Conservation (phyloP, 768 basidiomycete genomes). For the Podaxis carcinomalis region DNA sequence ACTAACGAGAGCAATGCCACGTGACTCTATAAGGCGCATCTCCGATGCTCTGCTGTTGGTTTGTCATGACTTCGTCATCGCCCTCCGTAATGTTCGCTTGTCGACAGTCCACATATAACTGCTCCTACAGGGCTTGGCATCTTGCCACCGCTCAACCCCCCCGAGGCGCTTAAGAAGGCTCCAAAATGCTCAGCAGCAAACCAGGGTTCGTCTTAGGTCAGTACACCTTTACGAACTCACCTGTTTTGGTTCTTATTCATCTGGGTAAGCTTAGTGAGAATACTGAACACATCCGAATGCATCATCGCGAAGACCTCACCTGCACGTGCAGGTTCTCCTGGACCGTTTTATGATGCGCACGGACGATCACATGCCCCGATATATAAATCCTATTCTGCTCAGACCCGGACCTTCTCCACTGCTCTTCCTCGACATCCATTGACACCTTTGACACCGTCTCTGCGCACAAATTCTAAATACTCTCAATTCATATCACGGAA, state of each 20-base stretch:
- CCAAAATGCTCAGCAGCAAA: background rate
- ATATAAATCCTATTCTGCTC: background rate
- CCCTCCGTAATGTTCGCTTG: background rate
- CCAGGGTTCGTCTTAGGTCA: background rate
- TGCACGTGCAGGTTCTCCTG: background rate
- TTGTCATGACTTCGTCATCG: too few relatives aligned
- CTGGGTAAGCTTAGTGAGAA: background rate
- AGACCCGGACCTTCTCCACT: background rate
- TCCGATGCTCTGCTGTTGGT: too few relatives aligned
- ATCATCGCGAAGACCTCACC: background rate
- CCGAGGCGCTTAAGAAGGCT: background rate
- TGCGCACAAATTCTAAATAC: background rate
- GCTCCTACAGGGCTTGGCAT: background rate
- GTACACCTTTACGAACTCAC: background rate
- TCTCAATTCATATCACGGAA: background rate
- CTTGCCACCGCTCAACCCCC: too few relatives aligned
- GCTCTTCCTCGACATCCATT: background rate
- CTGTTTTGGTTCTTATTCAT: background rate
- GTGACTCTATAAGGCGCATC: too few relatives aligned
- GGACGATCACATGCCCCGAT: background rate
- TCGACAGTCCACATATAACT: background rate
- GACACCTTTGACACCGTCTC: background rate
- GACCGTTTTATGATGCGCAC: background rate
- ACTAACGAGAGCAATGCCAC: too few relatives aligned
- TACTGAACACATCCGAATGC: background rate